These are phyloP conservation scores for Obelidium mucronatum DNA, from an alignment of 192 early-diverging fungal species.

Conservation along the genomic window DNA sequence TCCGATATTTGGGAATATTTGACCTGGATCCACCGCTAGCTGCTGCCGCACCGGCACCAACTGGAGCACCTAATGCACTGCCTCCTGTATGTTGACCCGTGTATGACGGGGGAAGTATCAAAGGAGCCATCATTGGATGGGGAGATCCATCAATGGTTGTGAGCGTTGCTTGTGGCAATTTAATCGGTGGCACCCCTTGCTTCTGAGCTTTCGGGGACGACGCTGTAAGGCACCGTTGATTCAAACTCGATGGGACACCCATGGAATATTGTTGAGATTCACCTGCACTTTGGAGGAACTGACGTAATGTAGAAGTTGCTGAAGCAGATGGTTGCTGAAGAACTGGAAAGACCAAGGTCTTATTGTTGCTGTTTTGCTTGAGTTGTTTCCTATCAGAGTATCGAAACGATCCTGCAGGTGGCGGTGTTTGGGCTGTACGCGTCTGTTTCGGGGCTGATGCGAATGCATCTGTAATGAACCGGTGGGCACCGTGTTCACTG, in stretches of 20 bases:
- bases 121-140: not conserved
- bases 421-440: not conserved
- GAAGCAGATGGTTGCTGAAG: not conserved
- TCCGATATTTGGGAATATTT: not conserved
- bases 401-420: not conserved
- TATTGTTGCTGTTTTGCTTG: not conserved
- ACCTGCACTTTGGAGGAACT: no score
- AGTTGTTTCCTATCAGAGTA: not conserved
- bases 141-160: not conserved
- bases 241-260: no score
- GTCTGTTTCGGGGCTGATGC: not conserved
- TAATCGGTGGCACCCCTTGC: no score
- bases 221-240: no score
- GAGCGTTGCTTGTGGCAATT: constrained; percentile 1
- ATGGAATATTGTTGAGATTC: no score
- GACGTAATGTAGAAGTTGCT: not conserved
- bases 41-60: not conserved
- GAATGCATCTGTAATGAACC: constrained; percentile 14
- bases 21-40: not conserved
- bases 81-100: no score
- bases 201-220: no score
- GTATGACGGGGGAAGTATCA: not conserved
- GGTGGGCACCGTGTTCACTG: not conserved
- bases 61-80: no score
- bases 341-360: not conserved